These are phyloP conservation scores for Ceratobasidium sp. DNA, from an alignment of 1,284 basidiomycete genomes.

Conservation along the genomic window DNA sequence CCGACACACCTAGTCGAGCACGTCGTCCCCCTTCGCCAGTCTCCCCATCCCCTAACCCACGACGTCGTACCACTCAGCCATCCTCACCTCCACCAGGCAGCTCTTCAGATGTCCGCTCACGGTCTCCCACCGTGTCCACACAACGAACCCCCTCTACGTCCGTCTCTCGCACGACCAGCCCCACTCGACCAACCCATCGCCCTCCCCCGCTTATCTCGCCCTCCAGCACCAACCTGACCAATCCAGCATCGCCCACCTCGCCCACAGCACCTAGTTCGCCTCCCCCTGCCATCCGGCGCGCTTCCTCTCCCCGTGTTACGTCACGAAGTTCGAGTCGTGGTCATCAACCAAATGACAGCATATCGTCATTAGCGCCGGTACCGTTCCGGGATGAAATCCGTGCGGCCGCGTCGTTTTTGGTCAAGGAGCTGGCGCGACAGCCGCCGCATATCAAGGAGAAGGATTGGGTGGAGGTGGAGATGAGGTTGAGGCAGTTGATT, in stretches of 20 bases:
- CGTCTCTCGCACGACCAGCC: slow-evolving; percentile 58
- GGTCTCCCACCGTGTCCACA: slow-evolving; percentile 41
- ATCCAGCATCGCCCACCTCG: slow-evolving; percentile 28
- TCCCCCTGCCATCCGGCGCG: slow-evolving; percentile 61
- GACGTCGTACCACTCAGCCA: slow-evolving; percentile 32
- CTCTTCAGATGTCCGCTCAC: slow-evolving; percentile 64
- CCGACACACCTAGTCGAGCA: slow-evolving; percentile 17
- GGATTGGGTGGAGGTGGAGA: slow-evolving; percentile 75
- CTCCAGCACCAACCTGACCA: slow-evolving; percentile 49
- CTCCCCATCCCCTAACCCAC: slow-evolving; percentile 28
- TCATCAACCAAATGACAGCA: slow-evolving; percentile 50
- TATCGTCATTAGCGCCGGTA: slow-evolving; percentile 10
- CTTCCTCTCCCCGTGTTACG: slow-evolving; percentile 49
- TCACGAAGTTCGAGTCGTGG: slow-evolving; percentile 44
- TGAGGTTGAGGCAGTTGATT: slow-evolving; percentile 66
- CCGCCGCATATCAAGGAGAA: slow-evolving; percentile 58
- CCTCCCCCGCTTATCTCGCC: slow-evolving; percentile 59
- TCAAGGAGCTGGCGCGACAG: slow-evolving; percentile 70
- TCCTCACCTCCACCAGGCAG: slow-evolving; percentile 56
- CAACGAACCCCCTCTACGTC: slow-evolving; percentile 24
- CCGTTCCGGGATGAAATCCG: slow-evolving; percentile 67
- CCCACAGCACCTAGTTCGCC: slow-evolving; percentile 53
- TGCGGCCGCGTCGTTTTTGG: slow-evolving; percentile 67
- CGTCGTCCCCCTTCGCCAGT: slow-evolving; percentile 17
- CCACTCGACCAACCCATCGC: slow-evolving; percentile 50